Base-by-base conservation (phyloP, 2,329 filamentous ascomycete genomes). In the Sclerotiophoma versabilis region DNA sequence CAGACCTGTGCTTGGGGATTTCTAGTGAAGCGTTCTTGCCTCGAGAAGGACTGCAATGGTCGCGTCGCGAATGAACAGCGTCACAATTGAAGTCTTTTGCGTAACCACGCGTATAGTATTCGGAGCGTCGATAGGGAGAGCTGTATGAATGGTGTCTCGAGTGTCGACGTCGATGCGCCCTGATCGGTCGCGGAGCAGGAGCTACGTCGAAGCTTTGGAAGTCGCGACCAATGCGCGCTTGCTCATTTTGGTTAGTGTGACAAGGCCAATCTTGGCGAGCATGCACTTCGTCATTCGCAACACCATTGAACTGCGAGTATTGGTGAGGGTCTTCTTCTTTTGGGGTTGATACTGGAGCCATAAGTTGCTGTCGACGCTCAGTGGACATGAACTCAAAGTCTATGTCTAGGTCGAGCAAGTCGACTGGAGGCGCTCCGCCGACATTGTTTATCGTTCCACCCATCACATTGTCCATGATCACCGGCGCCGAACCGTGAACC, bases 171-270 rank as follows among this genome's bases (percentile, higher is more conserved):
- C 52, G 60, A 54, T 62, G 60, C 59, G 55, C 41, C 44, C 37
- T 58, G 57, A 46, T 60, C 45, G 41, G 54, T 59, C 59, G 63
- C 48, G 42, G 26, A 56, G 36, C 44, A 54, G 44, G 41, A 58
- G 42, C 47, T 57, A 57, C 58, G 57, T 63, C 48, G 56, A 57
- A 32, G 58, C 57, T 49, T 49, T 49, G 51, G 51, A 56, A 49
- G 55, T 59, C 62, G 59, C 55, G 52, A 49, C 47, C 38, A 26
- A 38, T 25, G 30, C 52, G 49, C 48, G 49, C 48, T 48, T 57
- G 54, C 51, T 53, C 48, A 15, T 43, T 25, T 10, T 22, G 41
- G 58, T 48, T 68, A 67, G 65, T 27, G 2, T 0, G 4, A 3
- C n/a, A 19, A 27, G 34, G 25, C 33, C 36, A 17, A 22, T 39